These are phyloP conservation scores for Abrus pulchellus DNA, from an alignment of 306 rosid genomes.

Conservation along the genomic window DNA sequence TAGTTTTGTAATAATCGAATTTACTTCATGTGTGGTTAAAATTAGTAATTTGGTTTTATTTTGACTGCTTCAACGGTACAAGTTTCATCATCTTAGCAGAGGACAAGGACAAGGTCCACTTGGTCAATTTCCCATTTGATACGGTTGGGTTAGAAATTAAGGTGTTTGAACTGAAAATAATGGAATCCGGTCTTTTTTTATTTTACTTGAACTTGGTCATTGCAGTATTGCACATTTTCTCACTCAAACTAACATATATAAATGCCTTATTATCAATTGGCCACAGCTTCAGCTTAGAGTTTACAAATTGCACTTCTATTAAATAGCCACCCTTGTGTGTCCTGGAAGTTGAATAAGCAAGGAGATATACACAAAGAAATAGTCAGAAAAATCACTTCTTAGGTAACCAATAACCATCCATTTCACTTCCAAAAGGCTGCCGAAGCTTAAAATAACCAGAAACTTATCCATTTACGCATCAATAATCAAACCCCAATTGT, in stretches of 20 bases:
- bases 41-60: neutral
- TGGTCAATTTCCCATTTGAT: conserved; percentile 49
- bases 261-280: conserved; percentile 28
- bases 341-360: conserved; percentile 19
- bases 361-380: conserved; percentile 39
- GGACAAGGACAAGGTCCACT: conserved; percentile 4
- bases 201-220: conserved; percentile 28
- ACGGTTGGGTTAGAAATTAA: conserved; percentile 52
- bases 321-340: conserved; percentile 25
- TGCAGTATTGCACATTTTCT: neutral
- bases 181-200: neutral
- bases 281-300: conserved; percentile 33
- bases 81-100: conserved; percentile 3
- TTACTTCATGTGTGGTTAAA: neutral
- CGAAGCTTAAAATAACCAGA: neutral
- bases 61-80: conserved; percentile 47
- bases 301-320: conserved; percentile 23
- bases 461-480: conserved; percentile 25
- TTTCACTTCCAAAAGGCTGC: conserved; percentile 4
- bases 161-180: conserved; percentile 18
- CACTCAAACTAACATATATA: conserved; percentile 26
- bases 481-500: conserved; percentile 42
- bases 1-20: neutral
- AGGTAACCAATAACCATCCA: conserved; percentile 40
- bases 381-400: conserved; percentile 21